Evolutionary conservation across 495 filamentous ascomycete species (phyloP).

Genomic region (Cairneyella variabilis): DNA sequence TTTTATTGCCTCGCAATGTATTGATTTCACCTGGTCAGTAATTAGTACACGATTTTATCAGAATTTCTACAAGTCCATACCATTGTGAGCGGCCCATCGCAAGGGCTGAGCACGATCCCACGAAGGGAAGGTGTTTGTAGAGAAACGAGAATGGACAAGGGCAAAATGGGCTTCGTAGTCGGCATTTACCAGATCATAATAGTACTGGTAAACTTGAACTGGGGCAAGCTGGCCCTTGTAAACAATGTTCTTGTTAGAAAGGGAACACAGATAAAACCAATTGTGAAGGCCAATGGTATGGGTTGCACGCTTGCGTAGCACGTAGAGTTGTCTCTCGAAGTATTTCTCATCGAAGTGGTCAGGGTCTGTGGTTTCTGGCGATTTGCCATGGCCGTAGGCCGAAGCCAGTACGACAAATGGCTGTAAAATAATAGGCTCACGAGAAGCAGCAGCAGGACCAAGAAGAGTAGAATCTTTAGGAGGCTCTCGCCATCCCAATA

Average conservation of each 20-base stretch:
- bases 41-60: constrained; percentile 31
- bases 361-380: constrained; percentile 74
- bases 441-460: constrained; percentile 86
- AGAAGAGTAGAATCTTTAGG: constrained; percentile 89
- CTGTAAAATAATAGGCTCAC: constrained; percentile 92
- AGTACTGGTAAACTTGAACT: constrained; percentile 98
- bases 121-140: constrained; percentile 97
- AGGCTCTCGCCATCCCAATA: constrained; percentile 95
- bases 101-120: constrained; percentile 98
- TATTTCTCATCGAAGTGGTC: constrained; percentile 76
- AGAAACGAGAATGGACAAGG: constrained; percentile 96
- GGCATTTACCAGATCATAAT: constrained; percentile 93
- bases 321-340: constrained; percentile 92
- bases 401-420: constrained; percentile 89
- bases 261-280: constrained; percentile 98
- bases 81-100: constrained; percentile 97
- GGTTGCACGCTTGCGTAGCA: constrained; percentile 91
- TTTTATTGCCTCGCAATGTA: constrained; percentile 97
- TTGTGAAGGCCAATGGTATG: constrained; percentile 94
- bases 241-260: constrained; percentile 98
- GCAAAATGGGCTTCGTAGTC: constrained; percentile 99
- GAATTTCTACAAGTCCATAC: constrained; percentile 40
- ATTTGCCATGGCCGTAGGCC: constrained; percentile 81
- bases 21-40: constrained; percentile 72
- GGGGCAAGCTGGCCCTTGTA: constrained; percentile 98